These are phyloP conservation scores for Heritiera fomes DNA, from an alignment of 345 rosid species.

Conservation along the genomic window DNA sequence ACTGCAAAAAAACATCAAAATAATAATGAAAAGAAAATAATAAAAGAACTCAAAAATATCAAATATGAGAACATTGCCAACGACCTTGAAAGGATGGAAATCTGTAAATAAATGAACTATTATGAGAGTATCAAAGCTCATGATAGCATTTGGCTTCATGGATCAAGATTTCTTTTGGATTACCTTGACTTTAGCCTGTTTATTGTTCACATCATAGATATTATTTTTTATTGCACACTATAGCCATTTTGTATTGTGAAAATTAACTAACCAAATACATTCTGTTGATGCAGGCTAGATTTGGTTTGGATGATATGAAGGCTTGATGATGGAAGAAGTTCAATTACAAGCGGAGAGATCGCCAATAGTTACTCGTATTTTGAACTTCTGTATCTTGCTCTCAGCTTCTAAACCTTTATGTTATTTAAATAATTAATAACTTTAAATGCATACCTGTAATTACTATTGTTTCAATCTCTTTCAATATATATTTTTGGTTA, in stretches of 20 bases:
- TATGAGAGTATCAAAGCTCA: background rate
- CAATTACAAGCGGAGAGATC: background rate
- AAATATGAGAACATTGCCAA: background rate
- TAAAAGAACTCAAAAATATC: background rate
- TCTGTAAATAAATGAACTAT: background rate
- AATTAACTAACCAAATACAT: background rate
- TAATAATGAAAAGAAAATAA: too few relatives aligned
- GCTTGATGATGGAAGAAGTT: constrained; percentile 52
- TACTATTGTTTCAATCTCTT: background rate
- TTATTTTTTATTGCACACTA: background rate
- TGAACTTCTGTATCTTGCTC: background rate
- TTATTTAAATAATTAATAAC: background rate
- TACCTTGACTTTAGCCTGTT: background rate
- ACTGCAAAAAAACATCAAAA: too few relatives aligned
- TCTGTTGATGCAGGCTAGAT: constrained; percentile 58
- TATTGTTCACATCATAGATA: background rate
- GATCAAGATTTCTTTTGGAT: background rate
- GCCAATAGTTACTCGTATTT: background rate
- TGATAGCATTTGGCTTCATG: background rate
- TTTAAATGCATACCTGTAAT: background rate
- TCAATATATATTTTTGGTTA: background rate
- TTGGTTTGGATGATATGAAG: constrained; percentile 87
- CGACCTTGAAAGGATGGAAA: background rate
- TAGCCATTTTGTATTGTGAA: background rate
- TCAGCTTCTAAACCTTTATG: background rate